Base-by-base conservation (phyloP, 2,329 filamentous ascomycete genomes). In the Cladorrhinum sp. region DNA sequence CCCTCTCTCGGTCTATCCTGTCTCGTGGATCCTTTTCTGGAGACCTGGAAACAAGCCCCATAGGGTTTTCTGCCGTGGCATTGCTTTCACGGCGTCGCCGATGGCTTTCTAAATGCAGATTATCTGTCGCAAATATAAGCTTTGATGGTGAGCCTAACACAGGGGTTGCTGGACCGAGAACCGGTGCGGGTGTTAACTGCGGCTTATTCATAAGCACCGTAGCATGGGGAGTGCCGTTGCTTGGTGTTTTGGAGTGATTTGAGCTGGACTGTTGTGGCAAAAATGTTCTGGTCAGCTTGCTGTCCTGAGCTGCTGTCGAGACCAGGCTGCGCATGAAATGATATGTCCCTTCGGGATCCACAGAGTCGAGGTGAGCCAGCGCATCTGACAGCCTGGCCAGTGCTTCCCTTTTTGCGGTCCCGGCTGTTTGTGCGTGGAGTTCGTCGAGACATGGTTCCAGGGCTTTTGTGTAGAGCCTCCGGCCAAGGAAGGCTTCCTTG, bases 271-370 rank as follows among this genome's bases (percentile, higher is more conserved):
- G 52, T 13, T 13, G 59, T 2, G 64, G 64, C 29, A 85, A 70
- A 61, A 84, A 78, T 1, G 81, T 75, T 4, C 74, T 73, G 65
- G 76, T 79, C 10, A 93, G 79, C 72, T 88, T 91, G 22, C 81
- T 78, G 69, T 93, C 90, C 52, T 82, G 80, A 49, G 89, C 83
- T 51, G 96, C 82, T 59, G 85, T 85, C n/a, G 90, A 83, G 62
- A 96, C 81, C 65, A 96, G 84, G 59, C 85, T 83, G 69, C 87
- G 90, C 70, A 99, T 81, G 16, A 99, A 81, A 66, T 96, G 87
- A 69, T 93, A 95, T 45, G 93, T 86, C 18, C 93, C 93, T 72
- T 97, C 93, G 0, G 93, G 93, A 69, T 99, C 93, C 27, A 93
- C 81, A 50, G 90, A 86, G 73, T 98, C 91, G 29, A 99, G 81